phyloP scores from a whole-genome alignment of 495 filamentous ascomycete species.

The Penicillium pancosmium region DNA sequence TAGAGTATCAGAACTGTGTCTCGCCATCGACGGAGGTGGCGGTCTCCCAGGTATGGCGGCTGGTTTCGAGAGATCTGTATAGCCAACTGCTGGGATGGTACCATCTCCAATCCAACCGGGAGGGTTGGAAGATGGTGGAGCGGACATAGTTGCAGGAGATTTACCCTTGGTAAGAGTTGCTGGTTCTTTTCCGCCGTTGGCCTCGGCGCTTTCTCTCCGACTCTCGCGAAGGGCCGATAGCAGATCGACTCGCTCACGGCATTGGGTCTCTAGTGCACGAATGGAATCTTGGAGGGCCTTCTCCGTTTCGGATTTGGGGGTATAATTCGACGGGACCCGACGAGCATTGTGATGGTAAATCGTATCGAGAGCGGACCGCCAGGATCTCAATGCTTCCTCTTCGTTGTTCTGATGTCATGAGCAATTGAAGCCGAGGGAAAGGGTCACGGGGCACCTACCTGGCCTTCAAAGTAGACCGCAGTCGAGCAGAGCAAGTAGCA shows the following conservation, averaged over 20 bases:
- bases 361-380: slow-evolving; percentile 87
- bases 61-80: slow-evolving; percentile 73
- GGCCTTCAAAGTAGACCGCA: slow-evolving; percentile 90
- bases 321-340: slow-evolving; percentile 67
- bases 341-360: slow-evolving; percentile 87
- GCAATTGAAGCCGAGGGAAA: slow-evolving; percentile 15
- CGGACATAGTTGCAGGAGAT: slow-evolving; percentile 3
- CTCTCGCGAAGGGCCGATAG: slow-evolving; percentile 80
- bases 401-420: slow-evolving; percentile 75
- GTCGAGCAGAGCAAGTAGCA: slow-evolving; percentile 92
- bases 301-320: slow-evolving; percentile 82
- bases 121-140: slow-evolving; percentile 26
- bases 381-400: slow-evolving; percentile 86
- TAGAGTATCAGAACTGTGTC: slow-evolving; percentile 53
- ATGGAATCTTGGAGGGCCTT: slow-evolving; percentile 79
- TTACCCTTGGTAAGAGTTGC: slow-evolving; percentile 26
- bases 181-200: slow-evolving; percentile 29
- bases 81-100: slow-evolving; percentile 77
- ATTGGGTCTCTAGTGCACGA: slow-evolving; percentile 82
- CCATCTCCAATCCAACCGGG: slow-evolving; percentile 75
- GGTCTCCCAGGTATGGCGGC: slow-evolving; percentile 67
- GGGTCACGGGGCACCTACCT: slow-evolving; percentile 55
- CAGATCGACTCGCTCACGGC: slow-evolving; percentile 89
- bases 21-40: slow-evolving; percentile 40
- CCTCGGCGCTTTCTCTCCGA: slow-evolving; percentile 59